Conservation (phyloP, 179 eudicot species). For the Camellia oleifera region DNA sequence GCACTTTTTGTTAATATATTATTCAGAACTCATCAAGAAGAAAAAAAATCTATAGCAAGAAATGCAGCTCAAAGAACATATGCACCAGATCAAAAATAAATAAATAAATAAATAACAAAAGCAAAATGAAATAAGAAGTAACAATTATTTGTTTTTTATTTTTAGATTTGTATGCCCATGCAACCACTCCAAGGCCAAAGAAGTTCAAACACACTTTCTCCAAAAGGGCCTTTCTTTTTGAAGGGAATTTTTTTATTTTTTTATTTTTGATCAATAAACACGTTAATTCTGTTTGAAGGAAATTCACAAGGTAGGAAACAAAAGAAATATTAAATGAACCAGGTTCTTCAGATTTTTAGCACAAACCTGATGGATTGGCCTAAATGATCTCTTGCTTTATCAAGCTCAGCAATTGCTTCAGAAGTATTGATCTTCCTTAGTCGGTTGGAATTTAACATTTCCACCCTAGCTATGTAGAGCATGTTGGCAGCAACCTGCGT, state of each 20-base stretch:
- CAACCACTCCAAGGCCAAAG: neutral
- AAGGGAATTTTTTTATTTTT: neutral
- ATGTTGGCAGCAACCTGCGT: slow-evolving; percentile 70
- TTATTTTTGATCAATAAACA: too few species aligned
- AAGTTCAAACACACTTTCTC: neutral
- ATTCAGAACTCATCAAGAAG: too few species aligned
- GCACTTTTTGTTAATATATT: too few species aligned
- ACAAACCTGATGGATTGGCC: slow-evolving; percentile 65
- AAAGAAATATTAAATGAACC: neutral
- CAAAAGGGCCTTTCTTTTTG: neutral
- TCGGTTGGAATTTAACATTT: slow-evolving; percentile 41
- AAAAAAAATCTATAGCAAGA: too few species aligned
- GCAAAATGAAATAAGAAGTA: too few species aligned
- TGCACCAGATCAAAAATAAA: too few species aligned
- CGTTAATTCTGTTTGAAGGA: too few species aligned
- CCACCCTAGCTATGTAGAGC: slow-evolving; percentile 67
- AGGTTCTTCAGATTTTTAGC: neutral
- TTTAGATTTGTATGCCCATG: too few species aligned
- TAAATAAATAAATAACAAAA: too few species aligned
- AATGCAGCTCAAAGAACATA: too few species aligned
- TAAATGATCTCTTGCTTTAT: slow-evolving; percentile 53
- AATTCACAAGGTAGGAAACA: neutral
- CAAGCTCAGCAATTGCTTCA: slow-evolving; percentile 56
- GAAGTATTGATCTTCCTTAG: slow-evolving; percentile 38
- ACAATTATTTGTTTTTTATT: too few species aligned